These are phyloP conservation scores for Cladosporium sp. DNA, from an alignment of 2,329 filamentous ascomycete genomes.

Conservation along the genomic window DNA sequence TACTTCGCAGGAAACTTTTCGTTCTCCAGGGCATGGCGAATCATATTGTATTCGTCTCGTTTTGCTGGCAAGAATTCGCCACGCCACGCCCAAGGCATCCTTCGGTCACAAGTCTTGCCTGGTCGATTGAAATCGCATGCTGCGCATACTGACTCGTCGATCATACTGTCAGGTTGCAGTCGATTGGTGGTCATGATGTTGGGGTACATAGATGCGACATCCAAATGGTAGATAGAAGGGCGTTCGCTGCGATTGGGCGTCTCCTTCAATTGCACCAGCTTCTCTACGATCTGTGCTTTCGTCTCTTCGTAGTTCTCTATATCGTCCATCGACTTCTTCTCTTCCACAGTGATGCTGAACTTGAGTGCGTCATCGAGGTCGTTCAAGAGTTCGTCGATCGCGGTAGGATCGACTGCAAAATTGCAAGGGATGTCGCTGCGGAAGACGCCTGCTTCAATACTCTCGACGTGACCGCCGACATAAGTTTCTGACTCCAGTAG, in stretches of 20 bases:
- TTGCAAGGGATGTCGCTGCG: constrained; percentile 92
- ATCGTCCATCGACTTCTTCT: constrained; percentile 50
- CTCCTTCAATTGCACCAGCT: constrained; percentile 67
- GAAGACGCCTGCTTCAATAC: constrained; percentile 97
- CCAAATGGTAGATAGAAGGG: constrained; percentile 94
- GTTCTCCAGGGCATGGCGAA: constrained; percentile 82
- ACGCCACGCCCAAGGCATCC: constrained; percentile 96
- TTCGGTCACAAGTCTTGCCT: constrained; percentile 92
- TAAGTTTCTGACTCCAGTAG: constrained; percentile 96
- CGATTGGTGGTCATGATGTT: constrained; percentile 99
- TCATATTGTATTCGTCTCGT: constrained; percentile 99
- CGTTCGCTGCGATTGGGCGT: constrained; percentile 80
- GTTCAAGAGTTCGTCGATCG: constrained; percentile 79
- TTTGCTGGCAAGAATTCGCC: constrained; percentile 96
- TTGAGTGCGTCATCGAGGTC: constrained; percentile 86
- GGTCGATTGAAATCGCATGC: constrained; percentile 98
- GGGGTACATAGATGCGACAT: constrained; percentile 98
- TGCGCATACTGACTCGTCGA: constrained; percentile 90
- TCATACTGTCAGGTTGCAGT: constrained; percentile 98
- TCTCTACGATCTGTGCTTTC: constrained; percentile 72
- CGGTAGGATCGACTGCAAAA: constrained; percentile 82
- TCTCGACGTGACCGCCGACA: constrained; percentile 96
- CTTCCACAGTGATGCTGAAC: constrained; percentile 63
- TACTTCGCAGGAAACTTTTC: constrained; percentile 82
- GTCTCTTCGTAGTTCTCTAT: constrained; percentile 55